phyloP scores from a whole-genome alignment of 2,329 filamentous ascomycete genomes.

The Decorospora gaudefroyi region DNA sequence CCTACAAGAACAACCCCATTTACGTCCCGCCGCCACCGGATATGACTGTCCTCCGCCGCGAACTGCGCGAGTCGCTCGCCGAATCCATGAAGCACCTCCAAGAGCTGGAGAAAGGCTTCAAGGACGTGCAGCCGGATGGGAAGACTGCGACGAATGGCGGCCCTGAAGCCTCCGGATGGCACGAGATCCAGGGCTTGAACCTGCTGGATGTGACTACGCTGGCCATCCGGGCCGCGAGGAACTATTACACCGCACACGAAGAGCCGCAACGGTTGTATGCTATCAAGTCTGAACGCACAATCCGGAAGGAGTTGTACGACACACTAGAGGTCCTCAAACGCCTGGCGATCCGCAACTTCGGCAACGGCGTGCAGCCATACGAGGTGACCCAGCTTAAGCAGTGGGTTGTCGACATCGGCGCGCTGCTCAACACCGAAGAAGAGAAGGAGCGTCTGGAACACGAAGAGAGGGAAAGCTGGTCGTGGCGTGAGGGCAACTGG shows the following conservation, averaged over 20 bases:
- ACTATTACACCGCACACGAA: conserved; percentile 94
- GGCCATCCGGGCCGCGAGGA: conserved; percentile 92
- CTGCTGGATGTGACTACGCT: conserved; percentile 90
- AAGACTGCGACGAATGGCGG: conserved; percentile 14
- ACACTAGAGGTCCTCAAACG: conserved; percentile 91
- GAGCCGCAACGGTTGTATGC: conserved; percentile 80
- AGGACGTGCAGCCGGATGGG: conserved; percentile 9
- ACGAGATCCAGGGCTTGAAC: conserved; percentile 88
- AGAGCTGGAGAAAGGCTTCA: conserved; percentile 56
- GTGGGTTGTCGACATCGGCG: conserved; percentile 80
- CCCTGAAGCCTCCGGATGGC: conserved; percentile 66
- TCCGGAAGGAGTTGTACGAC: conserved; percentile 79
- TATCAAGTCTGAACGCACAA: conserved; percentile 84
- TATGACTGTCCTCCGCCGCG: conserved; percentile 73
- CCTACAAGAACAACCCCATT: conserved; percentile 84
- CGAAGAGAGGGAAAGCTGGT: conserved; percentile 73
- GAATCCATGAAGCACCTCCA: conserved; percentile 70
- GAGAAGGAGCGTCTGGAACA: conserved; percentile 75
- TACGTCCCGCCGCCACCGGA: conserved; percentile 83
- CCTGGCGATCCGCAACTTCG: conserved; percentile 86
- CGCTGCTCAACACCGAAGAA: conserved; percentile 76
- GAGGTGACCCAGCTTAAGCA: conserved; percentile 75
- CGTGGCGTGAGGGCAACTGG: conserved; percentile 78
- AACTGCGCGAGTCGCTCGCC: conserved; percentile 68
- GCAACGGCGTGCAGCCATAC: conserved; percentile 75